Evolutionary conservation across 371 early-diverging fungal genomes (phyloP), one percentile per base, ranked within the genome.

Genomic region (Mucor plumbeus): DNA sequence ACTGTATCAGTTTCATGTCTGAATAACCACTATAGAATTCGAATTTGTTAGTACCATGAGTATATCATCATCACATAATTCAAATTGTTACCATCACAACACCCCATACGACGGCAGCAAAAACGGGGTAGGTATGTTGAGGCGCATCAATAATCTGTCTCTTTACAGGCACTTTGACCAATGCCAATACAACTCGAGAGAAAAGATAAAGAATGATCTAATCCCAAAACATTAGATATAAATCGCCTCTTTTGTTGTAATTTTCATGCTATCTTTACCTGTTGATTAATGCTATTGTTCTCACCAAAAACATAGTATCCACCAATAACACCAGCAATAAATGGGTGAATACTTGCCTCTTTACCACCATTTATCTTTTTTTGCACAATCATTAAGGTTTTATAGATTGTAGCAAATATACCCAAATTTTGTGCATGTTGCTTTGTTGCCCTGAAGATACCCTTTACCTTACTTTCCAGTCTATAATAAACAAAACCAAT

Each of bases 81-180:
- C 17, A 34, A 43, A 14, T n/a, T 2, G 8, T 61, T 72, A 72
- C 73, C 99, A 98, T 97, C 43, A 98, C 97, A 50, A 88, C 73
- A 6, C 97, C 99, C 99, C 99, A 98, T 38, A 91, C 88, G n/a
- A 97, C 72, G 26, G 97, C 94, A 26, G 98, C 95, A 79, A 97
- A 97, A 14, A 96, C 74, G 9, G 97, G 91, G 81, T 94, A 98
- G 5, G 94, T 85, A 62, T 92, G 85, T 38, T 88, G 78, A 33
- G 95, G 95, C 43, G 90, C 89, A 34, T 90, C 82, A 35, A 96
- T 77, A 40, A 87, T 69, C 54, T 85, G 79, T 58, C 88, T 84
- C 78, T 94, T 89, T 53, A 92, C 90, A 7, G 88, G 89, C 41
- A 94, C 72, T 76, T 95, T 94, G 65, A 93, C 96, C 26, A 95